Conservation (phyloP, 371 early-diverging fungal species). For the Syncephalastrum contaminatum region DNA sequence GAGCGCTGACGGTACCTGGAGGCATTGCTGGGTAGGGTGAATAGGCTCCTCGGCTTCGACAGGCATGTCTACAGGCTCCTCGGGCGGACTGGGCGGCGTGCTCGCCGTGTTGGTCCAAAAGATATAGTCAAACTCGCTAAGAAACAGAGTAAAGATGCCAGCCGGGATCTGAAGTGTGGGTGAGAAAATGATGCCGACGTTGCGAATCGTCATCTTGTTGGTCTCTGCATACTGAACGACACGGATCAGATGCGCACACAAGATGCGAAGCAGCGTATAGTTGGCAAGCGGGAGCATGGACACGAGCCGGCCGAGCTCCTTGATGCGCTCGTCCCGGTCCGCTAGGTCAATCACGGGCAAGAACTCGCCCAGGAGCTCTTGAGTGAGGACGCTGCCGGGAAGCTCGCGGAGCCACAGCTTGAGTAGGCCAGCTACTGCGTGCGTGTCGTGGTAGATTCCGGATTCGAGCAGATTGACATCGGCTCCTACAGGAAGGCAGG, state of each 20-base stretch:
- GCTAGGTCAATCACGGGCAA: constrained; percentile 63
- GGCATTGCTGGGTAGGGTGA: constrained; percentile 8
- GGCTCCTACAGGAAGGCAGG: constrained; percentile 28
- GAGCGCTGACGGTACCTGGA: constrained; percentile 1
- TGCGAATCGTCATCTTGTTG: constrained; percentile 94
- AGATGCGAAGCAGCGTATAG: constrained; percentile 83
- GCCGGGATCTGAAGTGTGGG: constrained; percentile 93
- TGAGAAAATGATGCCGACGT: constrained; percentile 93
- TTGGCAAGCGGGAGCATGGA: constrained; percentile 80
- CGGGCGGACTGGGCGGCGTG: not conserved
- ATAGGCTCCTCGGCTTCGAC: not conserved
- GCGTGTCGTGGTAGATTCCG: constrained; percentile 62
- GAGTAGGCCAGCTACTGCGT: constrained; percentile 78
- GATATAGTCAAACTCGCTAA: constrained; percentile 86
- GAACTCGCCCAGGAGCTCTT: constrained; percentile 64
- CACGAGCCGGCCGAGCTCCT: constrained; percentile 77
- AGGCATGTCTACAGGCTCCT: not conserved
- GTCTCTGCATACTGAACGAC: constrained; percentile 77
- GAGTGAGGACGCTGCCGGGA: constrained; percentile 69
- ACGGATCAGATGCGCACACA: constrained; percentile 86
- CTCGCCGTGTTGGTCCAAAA: constrained; percentile 68
- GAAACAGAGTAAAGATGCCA: constrained; percentile 82
- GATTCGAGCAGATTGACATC: constrained; percentile 60
- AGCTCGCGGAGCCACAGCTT: constrained; percentile 83
- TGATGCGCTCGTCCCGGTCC: constrained; percentile 69